Base-by-base conservation (phyloP, 176 grass and related monocot species). In the Cenchrus americanus region DNA sequence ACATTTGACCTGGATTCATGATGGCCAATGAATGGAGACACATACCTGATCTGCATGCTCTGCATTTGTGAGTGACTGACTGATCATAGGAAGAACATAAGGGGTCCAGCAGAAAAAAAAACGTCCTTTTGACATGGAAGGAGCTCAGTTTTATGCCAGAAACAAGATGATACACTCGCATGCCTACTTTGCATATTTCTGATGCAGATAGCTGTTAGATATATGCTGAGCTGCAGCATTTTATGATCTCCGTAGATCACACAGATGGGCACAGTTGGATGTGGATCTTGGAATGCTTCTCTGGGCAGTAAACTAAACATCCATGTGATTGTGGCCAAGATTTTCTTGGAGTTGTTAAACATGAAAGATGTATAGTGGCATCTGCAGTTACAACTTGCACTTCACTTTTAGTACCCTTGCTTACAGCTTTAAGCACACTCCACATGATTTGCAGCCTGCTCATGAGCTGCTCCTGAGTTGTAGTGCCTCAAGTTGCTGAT, bases 351-450 rank as follows among this genome's bases (percentile, higher is more conserved):
- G 42, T 79, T 86, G 79, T 90, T 83, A 86, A 73, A 75, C 79
- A 8, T 23, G 79, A 14, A 17, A 27, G 22, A 73, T 73, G 70
- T 52, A 32, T 78, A 59, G 79, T 57, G 37, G 79, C 88, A 86
- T 83, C 72, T 67, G 60, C 79, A 44, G 59, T 68, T 74, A 67
- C 79, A 66, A 73, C 60, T 66, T 67, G 88, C 82, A 69, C 52
- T 0, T 23, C 73, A 34, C 84, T 90, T 90, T 59, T 83, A 78
- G 66, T 55, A 34, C 73, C 46, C 19, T 78, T 67, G 73, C 46
- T 76, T 67, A 86, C 58, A 73, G 88, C 79, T 90, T 90, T 78
- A 90, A 90, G 88, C 84, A 83, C 77, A 57, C 88, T 86, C 88
- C 88, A 90, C 88, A 86, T 90, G 88, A 83, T 86, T 73, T 86